phyloP scores from a whole-genome alignment of 495 filamentous ascomycete genomes.

The Amniculicola lignicola region DNA sequence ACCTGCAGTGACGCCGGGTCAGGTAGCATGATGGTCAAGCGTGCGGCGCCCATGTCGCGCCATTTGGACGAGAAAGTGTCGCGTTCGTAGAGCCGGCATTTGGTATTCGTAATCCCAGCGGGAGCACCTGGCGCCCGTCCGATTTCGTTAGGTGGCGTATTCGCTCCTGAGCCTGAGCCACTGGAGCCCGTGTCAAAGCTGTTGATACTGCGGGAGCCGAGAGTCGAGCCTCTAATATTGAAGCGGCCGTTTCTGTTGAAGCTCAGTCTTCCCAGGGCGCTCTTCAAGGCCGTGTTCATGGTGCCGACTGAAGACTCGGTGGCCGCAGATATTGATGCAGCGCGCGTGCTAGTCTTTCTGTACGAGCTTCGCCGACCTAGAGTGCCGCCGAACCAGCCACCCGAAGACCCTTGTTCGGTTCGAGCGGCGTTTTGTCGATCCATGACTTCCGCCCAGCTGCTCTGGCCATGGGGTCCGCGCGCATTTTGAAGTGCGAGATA shows the following conservation, averaged over 20 bases:
- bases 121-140: conserved; percentile 37
- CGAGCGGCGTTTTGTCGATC: conserved; percentile 44
- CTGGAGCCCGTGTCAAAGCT: conserved; percentile 50
- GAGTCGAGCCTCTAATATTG: conserved; percentile 67
- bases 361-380: conserved; percentile 57
- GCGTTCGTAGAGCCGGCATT: conserved; percentile 77
- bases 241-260: conserved; percentile 61
- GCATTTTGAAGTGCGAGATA: conserved; percentile 81
- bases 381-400: conserved; percentile 32
- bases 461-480: conserved; percentile 43
- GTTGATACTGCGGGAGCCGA: conserved; percentile 59
- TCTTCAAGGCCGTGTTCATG: conserved; percentile 60
- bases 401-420: conserved; percentile 25
- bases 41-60: conserved; percentile 84
- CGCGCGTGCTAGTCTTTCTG: conserved; percentile 54
- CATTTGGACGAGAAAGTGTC: conserved; percentile 71
- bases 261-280: conserved; percentile 71
- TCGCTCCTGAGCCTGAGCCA: conserved; percentile 51
- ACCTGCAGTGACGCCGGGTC: conserved; percentile 48
- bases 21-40: conserved; percentile 67
- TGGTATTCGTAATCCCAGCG: conserved; percentile 63
- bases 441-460: conserved; percentile 42
- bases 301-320: conserved; percentile 56
- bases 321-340: conserved; percentile 46
- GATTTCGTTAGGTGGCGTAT: conserved; percentile 55